Base-by-base conservation (phyloP, 2,329 filamentous ascomycete genomes). In the Xylariaceae sp. region DNA sequence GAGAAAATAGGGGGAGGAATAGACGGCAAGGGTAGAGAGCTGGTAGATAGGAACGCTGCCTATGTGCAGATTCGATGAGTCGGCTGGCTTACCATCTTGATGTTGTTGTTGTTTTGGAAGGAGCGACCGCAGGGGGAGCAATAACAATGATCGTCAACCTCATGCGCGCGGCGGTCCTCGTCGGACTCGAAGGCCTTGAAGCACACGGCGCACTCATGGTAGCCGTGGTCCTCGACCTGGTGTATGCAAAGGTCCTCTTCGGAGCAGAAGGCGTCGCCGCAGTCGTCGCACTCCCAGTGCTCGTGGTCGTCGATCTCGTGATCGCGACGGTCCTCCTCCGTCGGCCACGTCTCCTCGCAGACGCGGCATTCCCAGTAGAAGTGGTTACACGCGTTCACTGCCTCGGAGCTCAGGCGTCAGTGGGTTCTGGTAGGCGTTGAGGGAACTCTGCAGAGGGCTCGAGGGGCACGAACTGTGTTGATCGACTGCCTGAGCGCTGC, bases 271-370 rank as follows among this genome's bases (percentile, higher is more conserved):
- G 15, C 10, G 2, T 55, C 53, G 1, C 53, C 14, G 29, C 60
- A 66, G 1, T 50, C 45, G 1, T 12, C 10, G 31, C 62, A 67
- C n/a, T n/a, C n/a, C n/a, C n/a, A n/a, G 35, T 57, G 58, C 11
- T 37, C 12, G 35, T 64, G 58, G 0, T 43, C 18, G 0, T 52
- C 36, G 16, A 50, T 31, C 29, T 60, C 50, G 33, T 63, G 60
- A 1, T 47, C 10, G 4, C 15, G 29, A 15, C 36, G 26, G 2
- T 42, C 15, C 3, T 45, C 28, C 8, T 50, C 17, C 4, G 29
- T 44, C 5, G 21, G 21, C 18, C 32, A 53, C 1, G 37, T 45
- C 14, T 43, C 28, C n/a, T 41, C 13, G 37, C 59, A 63, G 0
- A 41, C 6, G 1, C 3, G 5, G 19, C 60, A 64, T 19, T 52